Evolutionary conservation across 179 eudicot species (phyloP).

Genomic region (Beta macrorhiza): DNA sequence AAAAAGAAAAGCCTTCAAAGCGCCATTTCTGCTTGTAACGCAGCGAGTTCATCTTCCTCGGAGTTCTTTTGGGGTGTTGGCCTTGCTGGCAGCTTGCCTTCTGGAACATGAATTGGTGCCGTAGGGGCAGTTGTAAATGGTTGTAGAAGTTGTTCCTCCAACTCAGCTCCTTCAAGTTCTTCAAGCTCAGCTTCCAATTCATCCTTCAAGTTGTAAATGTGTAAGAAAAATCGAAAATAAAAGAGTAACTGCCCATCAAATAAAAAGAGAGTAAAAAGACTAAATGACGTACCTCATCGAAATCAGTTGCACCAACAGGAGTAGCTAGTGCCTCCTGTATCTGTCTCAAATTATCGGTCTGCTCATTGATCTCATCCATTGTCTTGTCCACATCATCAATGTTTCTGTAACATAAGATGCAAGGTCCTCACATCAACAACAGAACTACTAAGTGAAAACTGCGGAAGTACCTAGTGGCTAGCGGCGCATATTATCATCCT

Average conservation of each 20-base stretch:
- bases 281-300: slow-evolving; percentile 59
- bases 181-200: slow-evolving; percentile 94
- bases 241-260: not conserved
- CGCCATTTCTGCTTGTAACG: slow-evolving; percentile 78
- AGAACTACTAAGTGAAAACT: not conserved
- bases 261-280: slow-evolving; percentile 1
- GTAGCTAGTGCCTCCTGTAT: slow-evolving; percentile 74
- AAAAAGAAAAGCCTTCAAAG: slow-evolving; percentile 35
- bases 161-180: slow-evolving; percentile 80
- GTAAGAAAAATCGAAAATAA: not conserved
- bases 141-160: slow-evolving; percentile 82
- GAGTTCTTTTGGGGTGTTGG: slow-evolving; percentile 45
- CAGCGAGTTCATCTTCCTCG: slow-evolving; percentile 83
- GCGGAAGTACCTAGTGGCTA: not conserved
- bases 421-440: not conserved
- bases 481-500: not conserved
- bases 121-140: slow-evolving; percentile 60
- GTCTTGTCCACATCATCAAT: slow-evolving; percentile 83
- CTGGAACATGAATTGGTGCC: slow-evolving; percentile 45
- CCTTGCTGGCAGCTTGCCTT: slow-evolving; percentile 42
- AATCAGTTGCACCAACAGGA: slow-evolving; percentile 71
- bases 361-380: slow-evolving; percentile 89
- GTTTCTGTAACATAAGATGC: slow-evolving; percentile 42
- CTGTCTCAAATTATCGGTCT: slow-evolving; percentile 77
- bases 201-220: slow-evolving; percentile 44